Evolutionary conservation across 2,329 filamentous ascomycete genomes (phyloP).

Genomic region (Cladosporium cucumerinum): DNA sequence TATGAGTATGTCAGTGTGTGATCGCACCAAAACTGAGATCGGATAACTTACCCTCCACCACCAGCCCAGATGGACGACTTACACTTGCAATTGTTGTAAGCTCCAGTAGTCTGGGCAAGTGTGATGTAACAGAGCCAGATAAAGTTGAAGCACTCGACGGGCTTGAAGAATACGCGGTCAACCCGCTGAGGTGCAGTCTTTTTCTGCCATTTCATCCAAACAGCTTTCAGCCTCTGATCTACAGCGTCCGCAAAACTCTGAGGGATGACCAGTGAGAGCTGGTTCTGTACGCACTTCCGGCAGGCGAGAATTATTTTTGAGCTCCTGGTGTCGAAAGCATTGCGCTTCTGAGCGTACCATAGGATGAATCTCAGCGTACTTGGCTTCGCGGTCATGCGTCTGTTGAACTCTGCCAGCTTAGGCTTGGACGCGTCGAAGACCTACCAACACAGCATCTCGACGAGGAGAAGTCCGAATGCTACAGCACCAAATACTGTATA

Average conservation of each 20-base stretch:
- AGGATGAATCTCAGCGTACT: background rate
- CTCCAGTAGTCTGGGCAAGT: constrained; percentile 43
- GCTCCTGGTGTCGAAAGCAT: background rate
- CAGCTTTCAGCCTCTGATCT: background rate
- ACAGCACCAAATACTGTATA: constrained; percentile 43
- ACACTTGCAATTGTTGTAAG: constrained; percentile 43
- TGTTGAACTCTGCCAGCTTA: background rate
- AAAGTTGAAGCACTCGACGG: constrained; percentile 38
- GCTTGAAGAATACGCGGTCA: constrained; percentile 32
- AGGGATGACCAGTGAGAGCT: background rate
- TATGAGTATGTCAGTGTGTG: background rate
- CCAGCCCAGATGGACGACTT: constrained; percentile 38
- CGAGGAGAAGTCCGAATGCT: constrained; percentile 34
- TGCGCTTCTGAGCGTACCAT: background rate
- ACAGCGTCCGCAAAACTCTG: background rate
- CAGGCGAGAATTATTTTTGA: background rate
- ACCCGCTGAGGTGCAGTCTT: constrained; percentile 15
- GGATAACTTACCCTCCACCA: constrained; percentile 19
- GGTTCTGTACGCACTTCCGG: constrained; percentile 1
- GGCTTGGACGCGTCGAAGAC: constrained; percentile 23
- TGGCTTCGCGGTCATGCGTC: background rate
- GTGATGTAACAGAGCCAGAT: constrained; percentile 39
- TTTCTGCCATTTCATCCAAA: background rate
- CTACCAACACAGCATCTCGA: constrained; percentile 40
- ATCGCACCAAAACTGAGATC: background rate